These are phyloP conservation scores for Spatholobus suberectus DNA, from an alignment of 306 rosid species.

Conservation along the genomic window DNA sequence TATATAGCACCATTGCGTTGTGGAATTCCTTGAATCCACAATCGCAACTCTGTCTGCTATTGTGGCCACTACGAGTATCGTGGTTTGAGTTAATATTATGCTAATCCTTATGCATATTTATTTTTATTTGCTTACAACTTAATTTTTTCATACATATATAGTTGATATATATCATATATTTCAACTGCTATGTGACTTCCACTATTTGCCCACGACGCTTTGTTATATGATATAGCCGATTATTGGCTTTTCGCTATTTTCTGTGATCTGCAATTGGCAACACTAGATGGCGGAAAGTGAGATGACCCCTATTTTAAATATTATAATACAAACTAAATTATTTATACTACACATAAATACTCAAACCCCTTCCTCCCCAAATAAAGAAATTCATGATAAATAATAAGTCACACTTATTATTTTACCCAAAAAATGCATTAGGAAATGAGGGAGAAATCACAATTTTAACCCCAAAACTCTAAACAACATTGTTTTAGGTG, in stretches of 20 bases:
- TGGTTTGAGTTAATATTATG: neutral
- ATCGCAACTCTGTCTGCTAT: neutral
- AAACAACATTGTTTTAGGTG: neutral
- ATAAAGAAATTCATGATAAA: no score
- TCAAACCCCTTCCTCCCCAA: no score
- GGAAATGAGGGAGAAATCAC: no score
- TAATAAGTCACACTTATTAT: no score
- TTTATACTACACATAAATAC: no score
- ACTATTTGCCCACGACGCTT: no score
- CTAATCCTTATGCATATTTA: neutral
- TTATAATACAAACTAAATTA: no score
- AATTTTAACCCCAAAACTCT: no score
- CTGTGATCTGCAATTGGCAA: neutral
- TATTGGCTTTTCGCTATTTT: neutral
- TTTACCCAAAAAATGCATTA: no score
- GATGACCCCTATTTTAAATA: neutral
- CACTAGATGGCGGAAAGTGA: no score
- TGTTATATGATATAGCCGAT: neutral
- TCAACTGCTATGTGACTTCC: neutral
- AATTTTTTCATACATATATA: neutral
- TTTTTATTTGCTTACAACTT: neutral
- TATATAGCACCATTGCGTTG: neutral
- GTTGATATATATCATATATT: neutral
- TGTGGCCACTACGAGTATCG: neutral
- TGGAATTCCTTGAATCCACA: neutral